Percentiles rank a stretch among this genome's conserved stretches.
Conservation (phyloP, 2,329 filamentous ascomycete species). For the Aspergillus pseudonomiae region DNA sequence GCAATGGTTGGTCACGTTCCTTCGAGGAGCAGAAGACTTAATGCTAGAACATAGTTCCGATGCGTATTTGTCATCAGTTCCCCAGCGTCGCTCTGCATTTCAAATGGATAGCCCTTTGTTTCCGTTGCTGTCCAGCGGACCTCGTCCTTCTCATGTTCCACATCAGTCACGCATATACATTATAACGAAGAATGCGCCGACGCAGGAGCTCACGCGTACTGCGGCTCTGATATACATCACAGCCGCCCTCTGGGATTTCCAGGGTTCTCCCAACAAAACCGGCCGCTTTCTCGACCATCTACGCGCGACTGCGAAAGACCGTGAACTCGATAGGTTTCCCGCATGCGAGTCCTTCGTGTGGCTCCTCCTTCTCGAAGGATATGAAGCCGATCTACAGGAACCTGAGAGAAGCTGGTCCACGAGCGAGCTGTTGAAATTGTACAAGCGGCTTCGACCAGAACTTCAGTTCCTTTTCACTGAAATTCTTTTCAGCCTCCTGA, state of each 20-base stretch:
- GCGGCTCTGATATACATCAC: slow-evolving; percentile 45
- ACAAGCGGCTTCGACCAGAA: slow-evolving; percentile 39
- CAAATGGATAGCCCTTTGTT: slow-evolving; percentile 43
- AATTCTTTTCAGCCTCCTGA: slow-evolving; percentile 41
- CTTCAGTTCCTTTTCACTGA: slow-evolving; percentile 46
- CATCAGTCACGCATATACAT: slow-evolving; percentile 41
- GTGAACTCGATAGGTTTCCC: slow-evolving; percentile 37
- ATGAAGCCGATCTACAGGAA: slow-evolving; percentile 39
- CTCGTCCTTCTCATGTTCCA: slow-evolving; percentile 42
- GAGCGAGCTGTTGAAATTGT: slow-evolving; percentile 38
- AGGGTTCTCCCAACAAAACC: slow-evolving; percentile 33
- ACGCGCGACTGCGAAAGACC: slow-evolving; percentile 27
- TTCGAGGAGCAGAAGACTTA: slow-evolving; percentile 39
- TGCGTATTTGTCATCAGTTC: slow-evolving; percentile 31
- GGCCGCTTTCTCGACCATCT: slow-evolving; percentile 38
- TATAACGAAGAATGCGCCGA: slow-evolving; percentile 31
- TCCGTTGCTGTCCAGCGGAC: slow-evolving; percentile 45
- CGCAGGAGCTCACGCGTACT: slow-evolving; percentile 40
- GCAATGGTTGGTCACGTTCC: slow-evolving; percentile 37
- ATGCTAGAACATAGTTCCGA: slow-evolving; percentile 33
- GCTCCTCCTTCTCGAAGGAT: slow-evolving; percentile 42
- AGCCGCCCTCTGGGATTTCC: slow-evolving; percentile 39
- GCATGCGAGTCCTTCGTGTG: slow-evolving; percentile 45
- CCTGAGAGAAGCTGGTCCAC: slow-evolving; percentile 41
- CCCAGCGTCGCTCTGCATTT: slow-evolving; percentile 35